A percentile compares a stretch with the other conserved stretches of the same genome.
These are phyloP conservation scores for Pseudogymnoascus sp. DNA, from an alignment of 2,329 filamentous ascomycete species.

Conservation along the genomic window DNA sequence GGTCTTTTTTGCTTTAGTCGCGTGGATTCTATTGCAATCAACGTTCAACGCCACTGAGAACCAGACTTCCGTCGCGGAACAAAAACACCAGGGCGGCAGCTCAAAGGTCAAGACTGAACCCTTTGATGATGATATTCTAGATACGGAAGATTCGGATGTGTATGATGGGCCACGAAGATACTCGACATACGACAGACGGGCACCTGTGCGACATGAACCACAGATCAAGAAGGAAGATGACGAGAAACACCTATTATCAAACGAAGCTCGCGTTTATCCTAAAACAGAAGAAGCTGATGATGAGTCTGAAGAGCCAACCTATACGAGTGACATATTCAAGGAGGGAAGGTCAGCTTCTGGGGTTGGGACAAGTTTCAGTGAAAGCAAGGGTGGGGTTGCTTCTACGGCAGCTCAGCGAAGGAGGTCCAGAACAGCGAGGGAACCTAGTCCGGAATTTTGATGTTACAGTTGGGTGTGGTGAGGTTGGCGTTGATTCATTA, in stretches of 20 bases:
- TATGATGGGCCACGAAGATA: slow-evolving; percentile 41
- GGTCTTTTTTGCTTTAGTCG: slow-evolving; percentile 56
- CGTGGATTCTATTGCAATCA: slow-evolving; percentile 48
- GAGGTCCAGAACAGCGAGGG: slow-evolving; percentile 15
- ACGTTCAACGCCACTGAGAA: slow-evolving; percentile 13
- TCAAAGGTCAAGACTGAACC: slow-evolving; percentile 23
- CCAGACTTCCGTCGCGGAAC: slow-evolving; percentile 22
- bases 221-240: slow-evolving; percentile 24
- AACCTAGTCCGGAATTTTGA: background rate
- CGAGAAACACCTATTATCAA: slow-evolving; percentile 19
- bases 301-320: slow-evolving; percentile 37
- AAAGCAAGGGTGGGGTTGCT: slow-evolving; percentile 26
- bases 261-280: slow-evolving; percentile 23
- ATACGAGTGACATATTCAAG: slow-evolving; percentile 21
- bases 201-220: slow-evolving; percentile 34
- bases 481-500: background rate
- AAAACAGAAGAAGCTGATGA: slow-evolving; percentile 40
- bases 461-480: background rate
- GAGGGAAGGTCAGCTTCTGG: slow-evolving; percentile 39
- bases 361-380: slow-evolving; percentile 47
- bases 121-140: slow-evolving; percentile 16
- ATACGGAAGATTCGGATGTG: slow-evolving; percentile 27
- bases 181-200: slow-evolving; percentile 36
- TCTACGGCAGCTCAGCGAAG: slow-evolving; percentile 19
- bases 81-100: slow-evolving; percentile 14